Evolutionary conservation across 2,329 filamentous ascomycete genomes (phyloP).

Genomic region (Endothia cerciana): DNA sequence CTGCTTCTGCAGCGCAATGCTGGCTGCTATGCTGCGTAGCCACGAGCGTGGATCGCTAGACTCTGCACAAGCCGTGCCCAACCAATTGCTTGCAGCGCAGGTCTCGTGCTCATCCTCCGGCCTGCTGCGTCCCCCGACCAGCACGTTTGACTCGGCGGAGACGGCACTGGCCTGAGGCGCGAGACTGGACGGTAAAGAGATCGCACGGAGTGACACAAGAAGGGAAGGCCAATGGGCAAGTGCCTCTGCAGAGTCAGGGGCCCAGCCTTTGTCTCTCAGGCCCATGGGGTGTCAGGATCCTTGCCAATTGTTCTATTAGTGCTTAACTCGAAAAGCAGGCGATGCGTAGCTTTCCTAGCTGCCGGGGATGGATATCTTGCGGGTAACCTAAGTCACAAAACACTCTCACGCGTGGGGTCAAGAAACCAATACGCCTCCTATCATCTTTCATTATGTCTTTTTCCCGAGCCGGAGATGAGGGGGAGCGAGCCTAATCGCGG

Average conservation of each 20-base stretch:
- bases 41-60: conserved; percentile 2
- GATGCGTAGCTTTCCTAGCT: conserved; percentile 7
- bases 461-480: background rate
- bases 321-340: background rate
- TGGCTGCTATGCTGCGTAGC: conserved; percentile 16
- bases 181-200: background rate
- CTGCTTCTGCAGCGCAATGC: conserved; percentile 15
- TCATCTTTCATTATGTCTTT: conserved; percentile 3
- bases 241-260: background rate
- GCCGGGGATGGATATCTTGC: conserved; percentile 21
- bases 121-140: conserved; percentile 1
- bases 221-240: background rate
- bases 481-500: background rate
- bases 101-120: conserved; percentile 20
- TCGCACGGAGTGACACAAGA: background rate
- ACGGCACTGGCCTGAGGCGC: background rate
- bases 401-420: background rate
- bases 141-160: background rate
- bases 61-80: conserved; percentile 7
- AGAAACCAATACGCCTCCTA: background rate
- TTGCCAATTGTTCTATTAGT: background rate
- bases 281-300: background rate
- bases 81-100: conserved; percentile 7
- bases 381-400: background rate
- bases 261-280: background rate